Conservation (phyloP, 2,329 filamentous ascomycete genomes). For the Aureobasidium sp. region DNA sequence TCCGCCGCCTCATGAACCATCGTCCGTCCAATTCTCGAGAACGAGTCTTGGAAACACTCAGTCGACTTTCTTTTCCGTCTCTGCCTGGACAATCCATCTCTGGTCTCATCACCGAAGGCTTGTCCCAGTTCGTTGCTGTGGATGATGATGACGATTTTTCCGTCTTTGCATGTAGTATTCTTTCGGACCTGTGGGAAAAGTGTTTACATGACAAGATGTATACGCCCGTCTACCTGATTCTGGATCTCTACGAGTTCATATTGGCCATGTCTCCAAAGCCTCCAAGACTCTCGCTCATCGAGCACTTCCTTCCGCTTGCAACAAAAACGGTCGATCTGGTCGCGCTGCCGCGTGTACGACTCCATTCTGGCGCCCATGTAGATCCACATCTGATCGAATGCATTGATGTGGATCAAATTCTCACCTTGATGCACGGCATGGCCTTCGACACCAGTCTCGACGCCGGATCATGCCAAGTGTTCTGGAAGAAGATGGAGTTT, state of each 20-base stretch:
- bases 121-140: conserved; percentile 49
- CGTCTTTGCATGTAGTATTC: conserved; percentile 55
- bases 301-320: conserved; percentile 45
- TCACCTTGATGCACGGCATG: conserved; percentile 59
- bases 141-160: conserved; percentile 50
- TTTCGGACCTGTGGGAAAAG: conserved; percentile 61
- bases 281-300: conserved; percentile 54
- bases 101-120: conserved; percentile 58
- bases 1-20: conserved; percentile 61
- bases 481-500: conserved; percentile 63
- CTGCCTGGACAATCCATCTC: conserved; percentile 56
- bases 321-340: conserved; percentile 48
- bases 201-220: conserved; percentile 57
- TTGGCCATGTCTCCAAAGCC: conserved; percentile 55
- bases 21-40: conserved; percentile 48
- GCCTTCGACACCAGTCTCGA: conserved; percentile 52
- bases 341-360: conserved; percentile 40
- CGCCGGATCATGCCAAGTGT: conserved; percentile 38
- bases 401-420: conserved; percentile 56
- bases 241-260: conserved; percentile 58
- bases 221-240: conserved; percentile 57
- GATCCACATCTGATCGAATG: conserved; percentile 47
- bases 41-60: conserved; percentile 61
- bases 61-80: conserved; percentile 59
- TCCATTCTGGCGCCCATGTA: conserved; percentile 24